These are phyloP conservation scores for Coprinellus aureogranulatus DNA, from an alignment of 768 basidiomycete species.

Conservation along the genomic window DNA sequence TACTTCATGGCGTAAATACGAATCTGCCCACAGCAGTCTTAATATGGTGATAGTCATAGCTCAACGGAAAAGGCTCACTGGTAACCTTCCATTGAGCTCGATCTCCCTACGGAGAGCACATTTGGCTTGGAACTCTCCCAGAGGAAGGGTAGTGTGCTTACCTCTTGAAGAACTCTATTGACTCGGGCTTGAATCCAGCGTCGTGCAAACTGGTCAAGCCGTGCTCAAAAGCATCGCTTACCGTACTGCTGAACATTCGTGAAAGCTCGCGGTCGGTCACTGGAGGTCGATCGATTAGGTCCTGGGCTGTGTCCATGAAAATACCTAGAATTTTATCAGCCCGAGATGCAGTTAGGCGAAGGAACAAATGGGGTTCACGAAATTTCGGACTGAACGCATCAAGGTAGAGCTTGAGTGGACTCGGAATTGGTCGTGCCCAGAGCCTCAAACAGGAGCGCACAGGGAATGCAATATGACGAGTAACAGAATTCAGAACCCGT, in stretches of 20 bases:
- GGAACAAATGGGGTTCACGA: slow-evolving; percentile 5
- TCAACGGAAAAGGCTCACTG: neutral
- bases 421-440: too few relatives aligned
- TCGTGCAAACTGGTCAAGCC: slow-evolving; percentile 88
- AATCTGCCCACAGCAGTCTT: slow-evolving; percentile 32
- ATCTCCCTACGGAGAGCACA: neutral
- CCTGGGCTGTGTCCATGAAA: slow-evolving; percentile 84
- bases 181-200: slow-evolving; percentile 66
- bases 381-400: too few relatives aligned
- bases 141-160: slow-evolving; percentile 27
- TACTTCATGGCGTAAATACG: slow-evolving; percentile 60
- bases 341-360: slow-evolving; percentile 1
- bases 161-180: slow-evolving; percentile 72
- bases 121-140: neutral
- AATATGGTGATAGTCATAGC: neutral
- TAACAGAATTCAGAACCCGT: too few relatives aligned
- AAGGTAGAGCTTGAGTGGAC: too few relatives aligned
- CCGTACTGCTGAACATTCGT: slow-evolving; percentile 57
- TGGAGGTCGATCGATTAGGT: slow-evolving; percentile 59
- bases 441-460: too few relatives aligned
- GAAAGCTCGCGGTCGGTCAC: slow-evolving; percentile 62
- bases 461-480: too few relatives aligned
- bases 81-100: neutral
- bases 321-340: slow-evolving; percentile 45
- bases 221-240: slow-evolving; percentile 61